Conservation (phyloP, 2,329 filamentous ascomycete genomes). For the Dactylonectria macrodidyma region DNA sequence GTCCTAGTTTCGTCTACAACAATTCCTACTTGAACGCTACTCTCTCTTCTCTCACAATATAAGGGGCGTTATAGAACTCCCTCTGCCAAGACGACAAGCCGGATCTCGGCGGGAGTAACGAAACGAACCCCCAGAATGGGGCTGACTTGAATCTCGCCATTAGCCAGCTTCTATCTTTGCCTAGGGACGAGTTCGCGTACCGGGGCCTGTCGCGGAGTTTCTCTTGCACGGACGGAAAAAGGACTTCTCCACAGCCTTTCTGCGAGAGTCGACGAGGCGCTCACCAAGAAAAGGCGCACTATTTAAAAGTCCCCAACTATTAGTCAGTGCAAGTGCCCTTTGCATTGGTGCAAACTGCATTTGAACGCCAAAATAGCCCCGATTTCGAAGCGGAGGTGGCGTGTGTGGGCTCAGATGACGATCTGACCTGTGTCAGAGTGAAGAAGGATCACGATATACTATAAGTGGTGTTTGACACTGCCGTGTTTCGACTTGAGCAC, state of each 20-base stretch:
- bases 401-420: neutral
- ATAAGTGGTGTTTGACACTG: neutral
- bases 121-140: neutral
- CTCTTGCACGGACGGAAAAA: neutral
- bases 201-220: neutral
- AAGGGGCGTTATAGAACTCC: neutral
- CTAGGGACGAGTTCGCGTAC: neutral
- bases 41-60: neutral
- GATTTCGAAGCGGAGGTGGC: neutral
- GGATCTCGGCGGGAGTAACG: neutral
- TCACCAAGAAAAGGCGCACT: neutral
- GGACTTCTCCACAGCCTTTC: neutral
- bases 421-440: neutral
- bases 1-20: neutral
- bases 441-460: neutral
- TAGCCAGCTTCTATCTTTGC: neutral
- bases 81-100: neutral
- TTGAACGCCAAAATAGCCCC: neutral
- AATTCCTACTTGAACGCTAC: neutral
- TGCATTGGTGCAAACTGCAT: neutral
- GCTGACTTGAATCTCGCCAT: neutral
- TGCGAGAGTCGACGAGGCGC: neutral
- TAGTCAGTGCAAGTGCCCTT: neutral
- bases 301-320: neutral
- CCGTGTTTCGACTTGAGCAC: neutral